A percentile compares a stretch with the other conserved stretches of the same genome.
These are phyloP conservation scores for Lepidopterella palustris DNA, from an alignment of 495 filamentous ascomycete genomes.

Conservation along the genomic window DNA sequence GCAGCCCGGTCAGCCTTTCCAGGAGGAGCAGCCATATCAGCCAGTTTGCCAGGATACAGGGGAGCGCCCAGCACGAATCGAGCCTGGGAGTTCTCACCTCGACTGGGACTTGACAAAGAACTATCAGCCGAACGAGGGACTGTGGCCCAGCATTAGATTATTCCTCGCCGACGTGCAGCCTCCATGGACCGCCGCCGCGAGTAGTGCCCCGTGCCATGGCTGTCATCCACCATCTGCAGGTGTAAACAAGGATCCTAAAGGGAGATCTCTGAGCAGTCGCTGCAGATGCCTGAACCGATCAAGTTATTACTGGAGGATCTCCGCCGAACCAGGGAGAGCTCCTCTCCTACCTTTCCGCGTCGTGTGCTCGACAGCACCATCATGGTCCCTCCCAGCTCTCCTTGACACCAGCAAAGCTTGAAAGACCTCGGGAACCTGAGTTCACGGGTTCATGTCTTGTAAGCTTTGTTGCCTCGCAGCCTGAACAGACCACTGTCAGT, in stretches of 20 bases:
- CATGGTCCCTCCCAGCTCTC: conserved; percentile 18
- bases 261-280: conserved; percentile 27
- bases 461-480: background rate
- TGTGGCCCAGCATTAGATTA: too few species aligned
- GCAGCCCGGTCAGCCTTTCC: too few species aligned
- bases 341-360: conserved; percentile 20
- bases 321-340: conserved; percentile 20
- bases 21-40: too few species aligned
- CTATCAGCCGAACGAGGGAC: conserved; percentile 32
- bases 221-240: conserved; percentile 31
- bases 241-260: conserved; percentile 19
- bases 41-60: too few species aligned
- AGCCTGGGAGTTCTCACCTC: too few species aligned
- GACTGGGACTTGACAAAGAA: conserved; percentile 16
- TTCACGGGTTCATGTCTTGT: too few species aligned
- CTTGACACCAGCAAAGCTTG: conserved; percentile 9
- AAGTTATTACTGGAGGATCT: conserved; percentile 30
- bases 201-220: conserved; percentile 24
- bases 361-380: conserved; percentile 21
- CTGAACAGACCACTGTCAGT: background rate
- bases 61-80: too few species aligned
- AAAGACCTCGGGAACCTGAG: too few species aligned
- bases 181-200: conserved; percentile 18
- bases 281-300: conserved; percentile 20
- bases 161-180: conserved; percentile 19